These are phyloP conservation scores for Mycena indigotica DNA, from an alignment of 768 basidiomycete genomes.

Conservation along the genomic window DNA sequence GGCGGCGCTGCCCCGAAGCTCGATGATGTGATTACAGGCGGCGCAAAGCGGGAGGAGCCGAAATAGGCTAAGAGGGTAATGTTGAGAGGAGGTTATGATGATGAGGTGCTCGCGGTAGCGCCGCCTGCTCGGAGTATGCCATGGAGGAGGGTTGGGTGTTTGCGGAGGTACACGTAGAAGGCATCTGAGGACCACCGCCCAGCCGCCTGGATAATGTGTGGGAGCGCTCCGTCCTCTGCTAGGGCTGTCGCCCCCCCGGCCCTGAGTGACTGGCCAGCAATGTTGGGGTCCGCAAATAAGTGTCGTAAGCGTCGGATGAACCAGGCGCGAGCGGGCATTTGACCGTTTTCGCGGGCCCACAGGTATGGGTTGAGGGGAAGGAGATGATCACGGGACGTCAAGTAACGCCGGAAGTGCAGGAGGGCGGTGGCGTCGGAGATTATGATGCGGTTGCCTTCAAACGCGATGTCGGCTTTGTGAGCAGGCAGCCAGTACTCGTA, in stretches of 20 bases:
- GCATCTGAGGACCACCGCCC: constrained; percentile 36
- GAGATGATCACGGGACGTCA: constrained; percentile 1
- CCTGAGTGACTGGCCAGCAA: constrained; percentile 34
- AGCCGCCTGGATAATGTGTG: constrained; percentile 29
- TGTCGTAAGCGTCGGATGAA: neutral
- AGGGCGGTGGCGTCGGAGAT: constrained; percentile 3
- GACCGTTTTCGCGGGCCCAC: constrained; percentile 8
- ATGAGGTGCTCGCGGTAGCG: neutral
- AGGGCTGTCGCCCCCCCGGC: constrained; percentile 36
- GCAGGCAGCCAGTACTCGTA: constrained; percentile 29
- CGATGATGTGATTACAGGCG: neutral
- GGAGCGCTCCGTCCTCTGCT: constrained; percentile 26
- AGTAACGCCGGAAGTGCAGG: neutral
- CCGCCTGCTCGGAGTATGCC: neutral
- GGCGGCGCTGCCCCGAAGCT: neutral
- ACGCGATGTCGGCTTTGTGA: constrained; percentile 34
- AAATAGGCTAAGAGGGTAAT: neutral
- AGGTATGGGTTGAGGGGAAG: constrained; percentile 14
- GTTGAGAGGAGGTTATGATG: neutral
- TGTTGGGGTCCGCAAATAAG: constrained; percentile 15
- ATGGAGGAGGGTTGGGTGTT: constrained; percentile 31
- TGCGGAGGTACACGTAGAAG: constrained; percentile 34
- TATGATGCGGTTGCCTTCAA: constrained; percentile 24
- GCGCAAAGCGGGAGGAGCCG: neutral
- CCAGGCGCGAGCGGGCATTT: constrained; percentile 5